These are phyloP conservation scores for Xylariaceae sp. DNA, from an alignment of 2,329 filamentous ascomycete species.

Conservation along the genomic window DNA sequence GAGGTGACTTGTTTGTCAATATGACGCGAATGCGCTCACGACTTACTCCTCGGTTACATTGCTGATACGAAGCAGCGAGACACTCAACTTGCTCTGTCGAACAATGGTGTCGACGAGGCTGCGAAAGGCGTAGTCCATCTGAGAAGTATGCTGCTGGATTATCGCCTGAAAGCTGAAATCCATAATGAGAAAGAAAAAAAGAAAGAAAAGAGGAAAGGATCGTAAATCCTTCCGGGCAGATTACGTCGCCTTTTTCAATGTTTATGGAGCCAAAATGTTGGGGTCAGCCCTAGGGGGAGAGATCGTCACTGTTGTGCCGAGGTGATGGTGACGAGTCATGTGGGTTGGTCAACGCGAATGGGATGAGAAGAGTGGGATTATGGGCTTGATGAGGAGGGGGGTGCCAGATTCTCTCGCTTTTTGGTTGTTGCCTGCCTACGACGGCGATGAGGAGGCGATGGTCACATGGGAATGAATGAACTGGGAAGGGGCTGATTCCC, in stretches of 20 bases:
- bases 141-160: constrained; percentile 11
- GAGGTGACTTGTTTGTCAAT: background rate
- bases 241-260: constrained; percentile 7
- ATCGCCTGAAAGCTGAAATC: constrained; percentile 20
- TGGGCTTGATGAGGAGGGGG: background rate
- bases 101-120: constrained; percentile 21
- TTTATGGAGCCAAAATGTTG: background rate
- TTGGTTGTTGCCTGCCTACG: background rate
- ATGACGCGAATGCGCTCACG: background rate
- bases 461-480: background rate
- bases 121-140: constrained; percentile 26
- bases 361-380: background rate
- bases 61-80: constrained; percentile 27
- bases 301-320: constrained; percentile 4
- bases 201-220: background rate
- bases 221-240: background rate
- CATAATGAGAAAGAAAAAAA: constrained; percentile 1
- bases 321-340: constrained; percentile 1
- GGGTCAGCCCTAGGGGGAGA: background rate
- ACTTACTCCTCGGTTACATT: constrained; percentile 30
- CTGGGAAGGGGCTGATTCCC: too few species aligned
- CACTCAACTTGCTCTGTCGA: constrained; percentile 21
- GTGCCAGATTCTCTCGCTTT: background rate
- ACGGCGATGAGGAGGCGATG: constrained; percentile 4
- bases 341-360: constrained; percentile 3